A percentile compares a stretch with the other conserved stretches of the same genome.
Conservation (phyloP, 1,139 yeast genomes). For the Entelexis paramagnoliae region DNA sequence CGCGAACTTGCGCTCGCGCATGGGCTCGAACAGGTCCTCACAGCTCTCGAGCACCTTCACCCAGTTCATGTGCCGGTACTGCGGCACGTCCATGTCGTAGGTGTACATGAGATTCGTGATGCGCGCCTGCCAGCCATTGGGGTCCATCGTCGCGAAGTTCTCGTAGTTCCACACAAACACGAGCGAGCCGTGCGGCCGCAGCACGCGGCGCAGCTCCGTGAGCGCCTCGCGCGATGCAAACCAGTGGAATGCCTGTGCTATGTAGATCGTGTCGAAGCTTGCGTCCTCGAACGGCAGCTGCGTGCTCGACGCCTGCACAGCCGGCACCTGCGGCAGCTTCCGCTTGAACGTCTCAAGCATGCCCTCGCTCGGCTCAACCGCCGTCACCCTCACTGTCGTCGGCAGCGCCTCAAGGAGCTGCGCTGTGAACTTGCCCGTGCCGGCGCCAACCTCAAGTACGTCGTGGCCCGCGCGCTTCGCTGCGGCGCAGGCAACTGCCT, state of each 20-base stretch:
- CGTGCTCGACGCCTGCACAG: constrained; percentile 41
- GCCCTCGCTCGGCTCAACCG: constrained; percentile 53
- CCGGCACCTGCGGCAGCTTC: constrained; percentile 41
- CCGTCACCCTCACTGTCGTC: constrained; percentile 23
- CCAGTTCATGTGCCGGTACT: constrained; percentile 48
- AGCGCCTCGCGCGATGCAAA: constrained; percentile 45
- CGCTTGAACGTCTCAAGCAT: constrained; percentile 43
- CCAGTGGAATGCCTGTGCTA: constrained; percentile 66
- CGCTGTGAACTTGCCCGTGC: constrained; percentile 57
- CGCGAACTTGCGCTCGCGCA: constrained; percentile 32
- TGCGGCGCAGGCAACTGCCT: constrained; percentile 41
- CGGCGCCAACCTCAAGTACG: constrained; percentile 51
- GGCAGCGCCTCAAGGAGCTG: constrained; percentile 34
- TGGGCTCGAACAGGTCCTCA: constrained; percentile 29
- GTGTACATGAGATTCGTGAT: constrained; percentile 30
- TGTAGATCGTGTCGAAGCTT: constrained; percentile 44
- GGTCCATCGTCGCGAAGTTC: constrained; percentile 27
- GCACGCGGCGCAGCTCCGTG: constrained; percentile 43
- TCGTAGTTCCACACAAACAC: constrained; percentile 60
- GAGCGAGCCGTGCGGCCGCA: constrained; percentile 43
- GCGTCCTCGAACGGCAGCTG: constrained; percentile 40
- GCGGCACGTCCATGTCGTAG: constrained; percentile 43
- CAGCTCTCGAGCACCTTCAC: constrained; percentile 33
- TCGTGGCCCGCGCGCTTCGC: constrained; percentile 30
- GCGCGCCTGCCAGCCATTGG: constrained; percentile 31